Percentiles rank a stretch among this genome's conserved stretches.
Evolutionary conservation across 495 filamentous ascomycete genomes (phyloP).

Genomic region (Extremus antarcticus): DNA sequence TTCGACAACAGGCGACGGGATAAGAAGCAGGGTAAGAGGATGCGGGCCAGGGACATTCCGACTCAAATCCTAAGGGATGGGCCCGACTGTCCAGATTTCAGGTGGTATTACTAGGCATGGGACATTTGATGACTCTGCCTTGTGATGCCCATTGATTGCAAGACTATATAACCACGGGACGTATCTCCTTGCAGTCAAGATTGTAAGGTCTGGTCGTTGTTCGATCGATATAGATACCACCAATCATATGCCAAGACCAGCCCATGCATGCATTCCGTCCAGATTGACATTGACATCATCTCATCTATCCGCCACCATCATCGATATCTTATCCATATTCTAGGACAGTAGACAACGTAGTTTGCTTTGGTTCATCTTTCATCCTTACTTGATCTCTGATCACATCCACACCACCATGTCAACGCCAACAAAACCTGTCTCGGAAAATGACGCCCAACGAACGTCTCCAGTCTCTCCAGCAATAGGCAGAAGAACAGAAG

Average conservation of each 20-base stretch:
- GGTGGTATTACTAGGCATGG: constrained; percentile 44
- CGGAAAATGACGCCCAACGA: background rate
- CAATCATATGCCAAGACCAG: background rate
- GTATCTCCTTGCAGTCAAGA: too few species aligned
- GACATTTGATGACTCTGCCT: too few species aligned
- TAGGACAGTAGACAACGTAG: too few species aligned
- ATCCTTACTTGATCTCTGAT: background rate
- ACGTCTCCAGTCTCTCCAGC: background rate
- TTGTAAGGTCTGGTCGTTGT: too few species aligned
- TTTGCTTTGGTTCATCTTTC: too few species aligned
- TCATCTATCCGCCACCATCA: background rate
- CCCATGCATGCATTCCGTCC: too few species aligned
- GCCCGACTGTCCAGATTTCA: constrained; percentile 50
- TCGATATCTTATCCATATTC: background rate
- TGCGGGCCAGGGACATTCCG: constrained; percentile 55
- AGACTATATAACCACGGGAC: too few species aligned
- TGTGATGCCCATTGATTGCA: background rate
- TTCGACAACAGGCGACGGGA: constrained; percentile 58
- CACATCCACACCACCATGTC: background rate
- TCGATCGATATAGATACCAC: too few species aligned
- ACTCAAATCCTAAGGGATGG: constrained; percentile 60
- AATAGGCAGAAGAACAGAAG: background rate
- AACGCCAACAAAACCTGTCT: background rate
- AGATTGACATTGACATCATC: too few species aligned
- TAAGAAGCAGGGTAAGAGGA: constrained; percentile 45